These are phyloP conservation scores for Ilyonectria mors-panacis DNA, from an alignment of 2,329 filamentous ascomycete species.

Conservation along the genomic window DNA sequence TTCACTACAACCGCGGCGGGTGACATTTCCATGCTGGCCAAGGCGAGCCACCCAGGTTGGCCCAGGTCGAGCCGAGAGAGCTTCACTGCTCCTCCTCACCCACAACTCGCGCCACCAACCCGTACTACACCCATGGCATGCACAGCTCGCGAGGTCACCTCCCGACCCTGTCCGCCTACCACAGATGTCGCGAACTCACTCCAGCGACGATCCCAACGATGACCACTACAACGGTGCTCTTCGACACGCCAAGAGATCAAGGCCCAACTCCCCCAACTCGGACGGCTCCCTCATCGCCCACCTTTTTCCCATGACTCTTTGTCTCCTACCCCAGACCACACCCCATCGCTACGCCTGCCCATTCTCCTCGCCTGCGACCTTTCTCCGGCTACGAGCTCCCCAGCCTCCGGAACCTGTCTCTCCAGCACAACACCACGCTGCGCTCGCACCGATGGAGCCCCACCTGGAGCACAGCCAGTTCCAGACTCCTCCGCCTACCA, in stretches of 20 bases:
- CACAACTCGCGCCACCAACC: constrained; percentile 66
- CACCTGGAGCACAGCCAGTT: constrained; percentile 63
- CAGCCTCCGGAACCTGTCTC: constrained; percentile 78
- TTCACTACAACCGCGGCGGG: constrained; percentile 65
- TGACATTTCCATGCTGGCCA: constrained; percentile 73
- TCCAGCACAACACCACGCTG: constrained; percentile 68
- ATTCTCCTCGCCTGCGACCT: constrained; percentile 91
- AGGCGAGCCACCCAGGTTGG: constrained; percentile 73
- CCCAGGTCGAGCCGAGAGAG: constrained; percentile 75
- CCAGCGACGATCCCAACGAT: constrained; percentile 82
- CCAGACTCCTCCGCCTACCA: constrained; percentile 66
- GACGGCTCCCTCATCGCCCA: constrained; percentile 96
- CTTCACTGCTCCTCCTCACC: constrained; percentile 56
- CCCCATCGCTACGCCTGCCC: constrained; percentile 96
- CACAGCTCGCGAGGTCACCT: constrained; percentile 73
- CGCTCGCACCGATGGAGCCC: constrained; percentile 72
- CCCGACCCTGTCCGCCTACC: constrained; percentile 87
- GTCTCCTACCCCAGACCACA: constrained; percentile 96
- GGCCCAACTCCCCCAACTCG: constrained; percentile 94
- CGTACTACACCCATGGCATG: constrained; percentile 66
- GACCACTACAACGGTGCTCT: constrained; percentile 80
- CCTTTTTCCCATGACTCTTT: constrained; percentile 96
- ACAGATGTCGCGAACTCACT: constrained; percentile 93
- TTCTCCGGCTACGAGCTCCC: constrained; percentile 86
- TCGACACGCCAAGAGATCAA: constrained; percentile 86